Evolutionary conservation across 345 rosid genomes (phyloP), one percentile per base, ranked within the genome.

Genomic region (Geranium brycei): DNA sequence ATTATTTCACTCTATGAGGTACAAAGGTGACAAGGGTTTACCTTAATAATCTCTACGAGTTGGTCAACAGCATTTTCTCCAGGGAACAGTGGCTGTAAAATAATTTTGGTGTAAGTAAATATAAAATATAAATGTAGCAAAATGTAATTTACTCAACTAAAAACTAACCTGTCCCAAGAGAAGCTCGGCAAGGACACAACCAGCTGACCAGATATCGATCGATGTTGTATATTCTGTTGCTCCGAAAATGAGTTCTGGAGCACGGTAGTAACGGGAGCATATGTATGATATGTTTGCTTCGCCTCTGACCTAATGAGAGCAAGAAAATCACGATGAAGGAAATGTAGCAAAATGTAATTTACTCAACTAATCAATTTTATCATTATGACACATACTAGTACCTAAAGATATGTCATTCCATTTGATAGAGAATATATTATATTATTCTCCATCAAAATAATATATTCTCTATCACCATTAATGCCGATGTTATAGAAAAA

Each of bases 201-300:
- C 96, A 71, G 91, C 93, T 28, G 96, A 89, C 96, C 96, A 89
- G 63, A 85, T 89, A 78, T 89, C 96, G 40, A 89, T 83, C 14
- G 96, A 83, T 31, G 89, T 79, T 64, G 96, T 77, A 68, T 89
- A 89, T 71, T 89, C 91, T 18, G 86, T 78, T 0, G 96, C 92
- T 19, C 88, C 96, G 72, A 86, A 89, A 64, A 89, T 86, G 19
- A 89, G 88, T 64, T 89, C 96, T 15, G 96, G 96, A 40, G 96
- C 96, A 32, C 96, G 91, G 72, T 89, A 89, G 70, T 79, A 89
- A 14, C 96, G 83, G 61, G 96, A 86, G 79, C 96, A 89, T 70
- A 89, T 86, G 65, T 89, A 89, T 19, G 96, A 79, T 75, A 86
- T 82, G 75, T 86, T 89, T 61, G 86, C 81, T 73, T 86, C 96